Base-by-base conservation (phyloP, 306 rosid genomes). In the Sindora glabra region DNA sequence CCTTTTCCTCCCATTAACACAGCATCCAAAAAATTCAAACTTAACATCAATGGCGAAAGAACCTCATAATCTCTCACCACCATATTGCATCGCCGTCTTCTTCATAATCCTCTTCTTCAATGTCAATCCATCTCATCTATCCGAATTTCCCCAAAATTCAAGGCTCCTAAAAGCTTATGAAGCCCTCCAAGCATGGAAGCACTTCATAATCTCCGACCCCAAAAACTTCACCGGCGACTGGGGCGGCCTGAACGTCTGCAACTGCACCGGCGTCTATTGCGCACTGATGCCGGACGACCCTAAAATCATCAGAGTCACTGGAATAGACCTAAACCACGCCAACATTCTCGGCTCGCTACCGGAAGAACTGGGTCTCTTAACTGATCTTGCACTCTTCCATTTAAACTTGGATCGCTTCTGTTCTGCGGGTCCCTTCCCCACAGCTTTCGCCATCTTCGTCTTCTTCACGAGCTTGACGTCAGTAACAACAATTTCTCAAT, bases 101-200 rank as follows among this genome's bases (percentile, higher is more conserved):
- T 9, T 62, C 0, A 7, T 63, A 26, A 32, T 60, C 25, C 32
- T 81, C 34, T 42, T 74, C 70, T 59, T 59, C n/a, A n/a, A n/a
- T 47, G 49, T 77, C 29, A 68, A 76, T 10, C 94, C 88, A 18
- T 83, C 86, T 10, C 70, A 77, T 57, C 89, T 81, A 66, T 49
- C 36, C 24, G 51, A 34, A 34, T 3, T 4, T 24, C 60, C 16
- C 67, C 70, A 10, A 80, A 91, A 85, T 14, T 89, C 95, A 3
- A 79, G 87, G 21, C 96, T 91, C 44, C 34, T 54, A 2, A 83
- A 81, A 61, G 98, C 98, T 5, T 85, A 72, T 79, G 52, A 18
- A 16, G 96, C 95, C 1, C 89, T 91, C 52, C 92, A 88, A 79
- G 95, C 84, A 50, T 91, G 87, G 95, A 91, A 91, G 73, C 86